Base-by-base conservation (phyloP, 192 early-diverging fungal species). In the Backusella mclennaniae region DNA sequence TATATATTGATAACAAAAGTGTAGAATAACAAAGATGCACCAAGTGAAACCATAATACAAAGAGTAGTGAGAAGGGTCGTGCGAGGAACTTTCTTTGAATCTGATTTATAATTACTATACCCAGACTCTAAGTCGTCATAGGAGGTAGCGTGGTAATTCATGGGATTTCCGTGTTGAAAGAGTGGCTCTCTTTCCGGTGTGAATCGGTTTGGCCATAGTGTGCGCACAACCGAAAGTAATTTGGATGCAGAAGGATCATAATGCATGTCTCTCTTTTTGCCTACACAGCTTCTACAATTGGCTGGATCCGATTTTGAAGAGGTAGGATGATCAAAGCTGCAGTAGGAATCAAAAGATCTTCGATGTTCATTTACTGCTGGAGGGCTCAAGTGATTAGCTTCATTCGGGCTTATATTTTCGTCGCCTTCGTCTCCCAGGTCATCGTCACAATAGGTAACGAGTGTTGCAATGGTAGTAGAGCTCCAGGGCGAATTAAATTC, bases 281-380 rank as follows among this genome's bases (percentile, higher is more conserved):
- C 68, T 39, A 39, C n/a, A 41, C 68, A 69, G n/a, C 38, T 71
- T 35, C 26, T 49, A 29, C 70, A 71, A 26, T 71, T 44, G 15
- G 70, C 49, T 44, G 70, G 70, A 71, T 71, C 70, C 12, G 70
- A 71, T 35, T 46, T 71, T 21, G 70, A 71, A 15, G 70, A 71
- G 29, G 70, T 49, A 35, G 70, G 70, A 44, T 71, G 70, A 71
- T 71, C 44, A 44, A 71, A 71, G 7, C 42, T 49, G 29, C 70
- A 71, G 42, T 71, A 71, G 4, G 70, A 71, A 38, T 69, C 68
- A 69, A 69, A 69, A 19, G 68, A 69, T 12, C 36, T 35, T 41
- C 68, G 68, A 38, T 41, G 68, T 12, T 69, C 21, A 69, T 38
- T 23, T 41, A 8, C 31, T 67, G 2, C n/a, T 38, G 68, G 35